phyloP scores from a whole-genome alignment of 768 basidiomycete genomes.

The Mycena leptocephala region DNA sequence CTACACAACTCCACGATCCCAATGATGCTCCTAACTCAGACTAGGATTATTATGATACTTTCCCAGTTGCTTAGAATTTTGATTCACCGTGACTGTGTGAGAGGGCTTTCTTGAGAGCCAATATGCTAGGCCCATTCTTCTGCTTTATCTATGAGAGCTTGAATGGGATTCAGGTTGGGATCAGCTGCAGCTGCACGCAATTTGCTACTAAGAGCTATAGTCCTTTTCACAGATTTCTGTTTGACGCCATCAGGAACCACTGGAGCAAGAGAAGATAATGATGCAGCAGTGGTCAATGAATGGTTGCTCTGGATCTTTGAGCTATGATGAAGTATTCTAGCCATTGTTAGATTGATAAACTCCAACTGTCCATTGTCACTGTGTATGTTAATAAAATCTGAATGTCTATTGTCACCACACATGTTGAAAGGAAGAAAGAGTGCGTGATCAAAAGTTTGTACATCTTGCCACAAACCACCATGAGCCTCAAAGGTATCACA shows the following conservation, averaged over 20 bases:
- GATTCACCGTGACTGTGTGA: neutral
- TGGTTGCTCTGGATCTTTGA: no score
- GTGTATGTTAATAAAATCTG: no score
- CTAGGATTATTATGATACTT: neutral
- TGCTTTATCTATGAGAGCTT: neutral
- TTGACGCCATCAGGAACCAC: neutral
- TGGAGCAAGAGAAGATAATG: neutral
- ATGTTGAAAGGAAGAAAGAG: no score
- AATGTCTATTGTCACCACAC: no score
- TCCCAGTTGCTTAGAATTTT: neutral
- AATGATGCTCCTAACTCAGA: neutral
- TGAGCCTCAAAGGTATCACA: no score
- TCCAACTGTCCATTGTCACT: no score
- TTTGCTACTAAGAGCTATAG: neutral
- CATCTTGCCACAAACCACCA: no score
- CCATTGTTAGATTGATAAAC: no score
- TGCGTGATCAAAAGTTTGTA: no score
- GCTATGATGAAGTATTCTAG: no score
- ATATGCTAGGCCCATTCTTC: neutral
- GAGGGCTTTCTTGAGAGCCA: neutral
- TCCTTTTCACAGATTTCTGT: neutral
- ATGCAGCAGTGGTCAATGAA: no score
- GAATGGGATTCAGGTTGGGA: neutral
- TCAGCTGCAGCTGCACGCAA: neutral
- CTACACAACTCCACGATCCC: neutral